Percentiles rank a stretch among this genome's conserved stretches.
Conservation (phyloP, 768 basidiomycete species). For the Mycena amicta region DNA sequence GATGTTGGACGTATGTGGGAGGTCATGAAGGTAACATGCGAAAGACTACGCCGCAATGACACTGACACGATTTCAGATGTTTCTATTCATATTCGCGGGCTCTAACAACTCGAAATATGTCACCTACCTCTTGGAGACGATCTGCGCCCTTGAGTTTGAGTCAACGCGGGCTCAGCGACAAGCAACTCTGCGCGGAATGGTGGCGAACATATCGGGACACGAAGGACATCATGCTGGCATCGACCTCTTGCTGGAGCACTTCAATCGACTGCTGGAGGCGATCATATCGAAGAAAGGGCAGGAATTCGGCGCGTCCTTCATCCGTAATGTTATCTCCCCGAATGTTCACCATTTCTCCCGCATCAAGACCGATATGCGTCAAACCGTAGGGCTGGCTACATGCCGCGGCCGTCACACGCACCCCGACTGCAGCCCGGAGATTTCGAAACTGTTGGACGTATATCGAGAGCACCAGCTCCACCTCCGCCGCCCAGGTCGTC, state of each 20-base stretch:
- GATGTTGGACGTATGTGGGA: too few species aligned
- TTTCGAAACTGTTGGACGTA: conserved; percentile 4
- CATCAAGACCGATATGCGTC: conserved; percentile 19
- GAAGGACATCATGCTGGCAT: conserved; percentile 11
- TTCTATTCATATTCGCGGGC: too few species aligned
- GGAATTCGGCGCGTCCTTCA: conserved; percentile 19
- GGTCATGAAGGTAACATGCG: too few species aligned
- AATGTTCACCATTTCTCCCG: conserved; percentile 21
- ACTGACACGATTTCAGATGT: too few species aligned
- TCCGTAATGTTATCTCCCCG: conserved; percentile 20
- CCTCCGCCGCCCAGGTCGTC: conserved; percentile 4
- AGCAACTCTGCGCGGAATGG: too few species aligned
- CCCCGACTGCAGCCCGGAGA: conserved; percentile 6
- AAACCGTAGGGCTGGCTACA: conserved; percentile 6
- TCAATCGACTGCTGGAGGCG: conserved; percentile 19
- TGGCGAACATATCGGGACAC: conserved; percentile 21
- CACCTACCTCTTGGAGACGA: too few species aligned
- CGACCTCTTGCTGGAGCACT: conserved; percentile 28
- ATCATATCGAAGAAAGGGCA: conserved; percentile 9
- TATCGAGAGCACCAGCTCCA: conserved; percentile 11
- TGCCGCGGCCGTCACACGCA: conserved; percentile 12
- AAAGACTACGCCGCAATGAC: too few species aligned
- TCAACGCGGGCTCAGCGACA: too few species aligned
- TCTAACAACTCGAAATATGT: too few species aligned
- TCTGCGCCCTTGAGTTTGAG: too few species aligned